Base-by-base conservation (phyloP, 768 basidiomycete genomes). In the Leucosporidium yakuticum region DNA sequence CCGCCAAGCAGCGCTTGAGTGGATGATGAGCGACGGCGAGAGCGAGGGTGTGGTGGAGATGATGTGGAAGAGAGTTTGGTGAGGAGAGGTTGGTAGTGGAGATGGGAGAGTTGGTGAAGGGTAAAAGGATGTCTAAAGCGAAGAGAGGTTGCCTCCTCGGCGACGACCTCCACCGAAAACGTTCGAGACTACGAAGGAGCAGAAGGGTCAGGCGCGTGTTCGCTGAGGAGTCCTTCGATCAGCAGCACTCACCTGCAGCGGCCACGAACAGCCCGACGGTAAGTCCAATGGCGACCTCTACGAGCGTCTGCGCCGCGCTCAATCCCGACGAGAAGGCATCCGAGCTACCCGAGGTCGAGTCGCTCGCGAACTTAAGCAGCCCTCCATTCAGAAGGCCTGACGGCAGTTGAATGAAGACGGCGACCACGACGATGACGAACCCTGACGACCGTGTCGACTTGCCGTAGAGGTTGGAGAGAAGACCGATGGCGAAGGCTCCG, bases 341-440 rank as follows among this genome's bases (percentile, higher is more conserved):
- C 32, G 71, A 67, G 19, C 63, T 69, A n/a, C 76, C 74, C 17
- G 57, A 56, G 2, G 75, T n/a, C 44, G 74, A 71, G 48, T 83
- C 79, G 48, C 82, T 81, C 8, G 85, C 87, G 74, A 86, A 90
- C 69, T 83, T 85, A 69, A 93, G 82, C 7, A 91, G 84, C 29
- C 90, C 90, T 32, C 88, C 89, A 53, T 85, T 88, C 11, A 87
- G 85, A 15, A 91, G 83, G 36, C 90, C 90, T 11, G 87, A 88
- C 0, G 90, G 90, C 0, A 91, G 82, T 78, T 92, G 91, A 80
- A 91, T 89, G 20, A 91, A 81, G 63, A 91, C 87, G 27, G 61
- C 69, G 48, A 70, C 69, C 23, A 89, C 87, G 85, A 90, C 90
- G 67, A 91, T 84, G 21, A 89, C 87, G 74, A 90, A 91, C 1